Conservation (phyloP, 345 rosid species). For the Brassica cretica region DNA sequence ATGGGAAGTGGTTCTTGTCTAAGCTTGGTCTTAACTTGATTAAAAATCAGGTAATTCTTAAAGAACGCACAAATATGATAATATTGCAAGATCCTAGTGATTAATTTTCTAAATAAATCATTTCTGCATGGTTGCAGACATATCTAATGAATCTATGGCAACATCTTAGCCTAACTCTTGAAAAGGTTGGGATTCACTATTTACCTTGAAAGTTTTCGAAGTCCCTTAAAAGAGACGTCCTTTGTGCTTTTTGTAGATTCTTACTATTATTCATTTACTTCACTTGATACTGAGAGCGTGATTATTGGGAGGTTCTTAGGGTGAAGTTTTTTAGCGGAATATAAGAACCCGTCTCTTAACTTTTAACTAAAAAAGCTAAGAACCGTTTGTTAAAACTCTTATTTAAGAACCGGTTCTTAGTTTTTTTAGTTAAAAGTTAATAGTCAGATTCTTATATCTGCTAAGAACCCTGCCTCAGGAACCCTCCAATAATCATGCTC, state of each 20-base stretch:
- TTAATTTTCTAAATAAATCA: background rate
- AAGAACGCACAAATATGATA: background rate
- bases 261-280: background rate
- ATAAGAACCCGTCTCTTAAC: too few relatives aligned
- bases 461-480: too few relatives aligned
- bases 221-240: background rate
- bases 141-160: conserved; percentile 39
- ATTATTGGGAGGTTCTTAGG: too few relatives aligned
- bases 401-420: too few relatives aligned
- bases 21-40: conserved; percentile 30
- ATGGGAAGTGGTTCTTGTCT: conserved; percentile 36
- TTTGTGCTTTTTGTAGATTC: background rate
- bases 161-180: conserved; percentile 32
- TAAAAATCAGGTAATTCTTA: conserved; percentile 39
- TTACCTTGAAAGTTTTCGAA: background rate
- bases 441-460: too few relatives aligned
- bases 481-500: too few relatives aligned
- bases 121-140: conserved; percentile 24
- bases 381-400: too few relatives aligned
- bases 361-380: too few relatives aligned
- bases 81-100: background rate
- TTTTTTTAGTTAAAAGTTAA: too few relatives aligned
- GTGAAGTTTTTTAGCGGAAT: too few relatives aligned
- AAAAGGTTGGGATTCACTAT: conserved; percentile 31
- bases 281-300: background rate